Percentiles rank a stretch among this genome's conserved stretches.
phyloP scores from a whole-genome alignment of 331 rosid species.

The Saraca asoca region DNA sequence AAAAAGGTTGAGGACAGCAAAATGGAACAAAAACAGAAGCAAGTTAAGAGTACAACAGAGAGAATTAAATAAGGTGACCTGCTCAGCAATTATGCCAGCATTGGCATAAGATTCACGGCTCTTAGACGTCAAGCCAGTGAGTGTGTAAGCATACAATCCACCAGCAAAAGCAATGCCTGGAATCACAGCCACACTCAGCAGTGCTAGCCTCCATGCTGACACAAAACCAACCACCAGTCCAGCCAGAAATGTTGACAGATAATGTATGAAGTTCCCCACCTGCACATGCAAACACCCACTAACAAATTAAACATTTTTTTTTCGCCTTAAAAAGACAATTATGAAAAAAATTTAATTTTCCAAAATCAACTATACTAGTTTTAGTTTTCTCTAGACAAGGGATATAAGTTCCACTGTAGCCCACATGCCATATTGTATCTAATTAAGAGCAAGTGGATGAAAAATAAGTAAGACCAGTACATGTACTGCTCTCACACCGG shows the following conservation, averaged over 20 bases:
- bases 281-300: conserved; percentile 26
- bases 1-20: neutral
- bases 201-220: conserved; percentile 95
- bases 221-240: conserved; percentile 98
- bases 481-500: too few species aligned
- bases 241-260: conserved; percentile 91
- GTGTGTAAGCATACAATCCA: conserved; percentile 94
- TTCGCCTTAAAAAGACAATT: too few species aligned
- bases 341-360: too few species aligned
- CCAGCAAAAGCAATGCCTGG: conserved; percentile 99
- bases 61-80: conserved; percentile 40
- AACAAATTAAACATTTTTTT: neutral
- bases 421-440: too few species aligned
- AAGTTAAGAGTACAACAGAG: too few species aligned
- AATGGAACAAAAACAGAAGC: conserved; percentile 16
- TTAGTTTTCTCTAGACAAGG: too few species aligned
- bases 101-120: conserved; percentile 94
- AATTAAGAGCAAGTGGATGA: too few species aligned
- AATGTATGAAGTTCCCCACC: conserved; percentile 98
- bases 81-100: conserved; percentile 94
- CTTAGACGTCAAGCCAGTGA: conserved; percentile 94
- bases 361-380: too few species aligned
- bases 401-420: too few species aligned
- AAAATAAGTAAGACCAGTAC: too few species aligned
- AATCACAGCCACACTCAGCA: conserved; percentile 92